Evolutionary conservation across 1,284 basidiomycete genomes (phyloP), one percentile per base, ranked within the genome.

Genomic region (Cutaneotrichosporon dermatis): DNA sequence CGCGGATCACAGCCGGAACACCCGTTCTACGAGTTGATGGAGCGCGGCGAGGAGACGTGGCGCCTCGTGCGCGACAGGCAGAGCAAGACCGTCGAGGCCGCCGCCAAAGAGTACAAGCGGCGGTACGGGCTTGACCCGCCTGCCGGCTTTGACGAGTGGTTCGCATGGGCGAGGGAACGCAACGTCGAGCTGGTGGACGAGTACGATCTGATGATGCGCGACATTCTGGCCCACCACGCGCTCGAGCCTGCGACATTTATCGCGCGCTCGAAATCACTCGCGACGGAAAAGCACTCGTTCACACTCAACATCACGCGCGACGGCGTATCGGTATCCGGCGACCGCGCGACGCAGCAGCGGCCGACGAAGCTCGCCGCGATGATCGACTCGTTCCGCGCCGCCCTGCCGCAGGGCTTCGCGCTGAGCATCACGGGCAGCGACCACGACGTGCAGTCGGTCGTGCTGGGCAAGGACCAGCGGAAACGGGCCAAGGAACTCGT

Each of bases 121-220:
- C 73, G 83, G 10, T 85, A 85, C 60, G 66, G 72, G 10, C 73
- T 80, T 36, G 52, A 69, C 12, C 79, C 80, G 7, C 80, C 80
- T 0, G 65, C 66, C n/a, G 80, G 79, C 0, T 81, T 80, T 64
- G 79, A 79, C 58, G 58, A 59, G 8, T 79, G 77, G 77, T 81
- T 72, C 59, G 69, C 78, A 51, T 96, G 92, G 75, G 87, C 86
- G 37, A 78, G 82, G 74, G 80, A 85, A 52, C 82, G 88, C 69
- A 80, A 83, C 16, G 86, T 92, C 62, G 84, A 86, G 68, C 85
- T 97, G 76, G 81, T 91, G 6, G 92, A 97, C 76, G 92, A 76
- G 55, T 79, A 74, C 63, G 75, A 78, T 61, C 69, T 73, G 51
- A 69, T 76, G 62, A 75, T 76, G 72, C 66, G 68, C 50, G 76